Percentiles rank a stretch among this genome's conserved stretches.
phyloP scores from a whole-genome alignment of 2,329 filamentous ascomycete species.

The Blumeria graminis region DNA sequence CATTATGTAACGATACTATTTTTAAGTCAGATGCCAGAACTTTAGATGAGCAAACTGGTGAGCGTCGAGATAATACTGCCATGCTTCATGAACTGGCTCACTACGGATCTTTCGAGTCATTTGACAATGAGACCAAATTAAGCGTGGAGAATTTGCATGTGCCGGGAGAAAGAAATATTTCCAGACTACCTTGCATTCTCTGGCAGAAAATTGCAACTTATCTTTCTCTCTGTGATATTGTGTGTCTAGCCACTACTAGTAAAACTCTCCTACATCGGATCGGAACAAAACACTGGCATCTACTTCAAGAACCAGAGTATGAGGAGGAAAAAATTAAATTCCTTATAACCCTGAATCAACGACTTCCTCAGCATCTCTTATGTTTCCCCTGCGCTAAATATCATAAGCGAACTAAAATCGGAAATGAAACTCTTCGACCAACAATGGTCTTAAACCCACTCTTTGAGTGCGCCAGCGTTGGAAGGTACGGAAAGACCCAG shows the following conservation, averaged over 20 bases:
- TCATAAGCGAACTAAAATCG: constrained; percentile 27
- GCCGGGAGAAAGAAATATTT: constrained; percentile 20
- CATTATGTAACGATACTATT: neutral
- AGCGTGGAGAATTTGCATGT: constrained; percentile 6
- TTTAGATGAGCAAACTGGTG: constrained; percentile 13
- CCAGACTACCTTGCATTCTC: constrained; percentile 20
- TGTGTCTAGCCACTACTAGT: constrained; percentile 24
- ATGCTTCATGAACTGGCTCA: constrained; percentile 13
- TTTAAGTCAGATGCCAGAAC: neutral
- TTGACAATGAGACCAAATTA: constrained; percentile 3
- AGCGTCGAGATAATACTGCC: constrained; percentile 13
- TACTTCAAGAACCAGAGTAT: constrained; percentile 20
- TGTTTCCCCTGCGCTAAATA: constrained; percentile 32
- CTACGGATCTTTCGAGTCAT: constrained; percentile 11
- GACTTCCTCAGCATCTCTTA: constrained; percentile 29
- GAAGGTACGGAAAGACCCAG: constrained; percentile 21
- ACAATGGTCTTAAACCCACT: constrained; percentile 29
- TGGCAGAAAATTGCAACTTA: constrained; percentile 22
- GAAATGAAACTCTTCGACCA: constrained; percentile 27
- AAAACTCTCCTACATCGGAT: constrained; percentile 22
- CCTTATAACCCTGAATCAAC: constrained; percentile 24
- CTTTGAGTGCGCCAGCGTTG: constrained; percentile 28
- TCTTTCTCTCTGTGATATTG: constrained; percentile 22
- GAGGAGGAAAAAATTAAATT: constrained; percentile 23
- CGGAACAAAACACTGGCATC: constrained; percentile 18